Base-by-base conservation (phyloP, 2,329 filamentous ascomycete genomes). In the Ophiocordyceps robertsii region DNA sequence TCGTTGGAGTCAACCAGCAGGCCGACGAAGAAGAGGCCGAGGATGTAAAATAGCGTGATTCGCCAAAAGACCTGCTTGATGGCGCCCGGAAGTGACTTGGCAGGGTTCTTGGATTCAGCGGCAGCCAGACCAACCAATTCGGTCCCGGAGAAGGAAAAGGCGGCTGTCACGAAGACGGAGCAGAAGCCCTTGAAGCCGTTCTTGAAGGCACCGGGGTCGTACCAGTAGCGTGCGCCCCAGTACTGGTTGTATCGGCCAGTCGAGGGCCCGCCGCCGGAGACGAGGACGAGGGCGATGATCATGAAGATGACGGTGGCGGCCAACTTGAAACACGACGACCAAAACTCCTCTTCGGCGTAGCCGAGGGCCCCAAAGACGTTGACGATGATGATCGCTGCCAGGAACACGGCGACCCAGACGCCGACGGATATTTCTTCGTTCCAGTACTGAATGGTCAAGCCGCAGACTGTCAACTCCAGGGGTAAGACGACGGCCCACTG, bases 131-230 rank as follows among this genome's bases (percentile, higher is more conserved):
- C 80, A 41, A 82, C 77, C 7, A 80, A 64, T 55, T 82, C 78
- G 2, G 77, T 81, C 13, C 78, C 78, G 13, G 75, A 70, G 55
- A 81, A 83, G 44, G 78, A 63, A 51, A 82, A 82, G 27, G 78
- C 77, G n/a, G 78, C 78, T 2, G 74, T 81, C 43, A 82, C 77
- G 53, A 83, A 80, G 43, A 79, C 73, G 47, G 66, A 71, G 63
- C 78, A 82, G 49, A 83, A 71, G 9, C 80, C 80, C 49, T 79
- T 76, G 67, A 82, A 82, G 43, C 79, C 78, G 53, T 81, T 73
- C 59, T 80, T 65, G 59, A 83, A 84, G 3, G 64, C 62, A 36
- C 63, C 63, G 1, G 64, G 56, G 13, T 64, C 51, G 52, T 65
- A 56, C 68, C 68, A 65, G 44, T 55, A 58, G 33, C 60, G 56